These are phyloP conservation scores for Atalantia buxifolia DNA, from an alignment of 345 rosid genomes.

Conservation along the genomic window DNA sequence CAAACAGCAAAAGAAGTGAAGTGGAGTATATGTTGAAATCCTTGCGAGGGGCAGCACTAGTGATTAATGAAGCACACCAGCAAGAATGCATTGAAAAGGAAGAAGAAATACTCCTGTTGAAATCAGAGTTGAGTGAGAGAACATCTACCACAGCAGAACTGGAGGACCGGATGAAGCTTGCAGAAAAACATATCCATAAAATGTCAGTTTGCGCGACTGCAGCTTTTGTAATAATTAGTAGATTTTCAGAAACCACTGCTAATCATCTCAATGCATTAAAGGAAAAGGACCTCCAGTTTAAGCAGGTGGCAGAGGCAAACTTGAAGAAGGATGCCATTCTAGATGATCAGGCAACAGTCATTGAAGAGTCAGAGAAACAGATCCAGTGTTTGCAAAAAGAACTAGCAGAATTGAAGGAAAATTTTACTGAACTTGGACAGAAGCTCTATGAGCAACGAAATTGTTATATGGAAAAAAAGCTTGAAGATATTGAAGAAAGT, in stretches of 20 bases:
- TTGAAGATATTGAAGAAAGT: constrained; percentile 55
- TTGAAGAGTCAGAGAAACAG: constrained; percentile 39
- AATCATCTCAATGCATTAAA: constrained; percentile 40
- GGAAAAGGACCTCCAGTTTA: constrained; percentile 44
- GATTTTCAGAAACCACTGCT: constrained; percentile 53
- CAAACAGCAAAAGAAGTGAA: constrained; percentile 57
- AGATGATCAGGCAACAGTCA: constrained; percentile 29
- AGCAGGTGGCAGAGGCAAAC: constrained; percentile 37
- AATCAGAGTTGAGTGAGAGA: constrained; percentile 50
- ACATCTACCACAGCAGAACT: constrained; percentile 40
- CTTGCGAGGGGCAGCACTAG: constrained; percentile 80
- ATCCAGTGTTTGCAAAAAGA: constrained; percentile 43
- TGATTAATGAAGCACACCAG: constrained; percentile 82
- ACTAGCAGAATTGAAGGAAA: constrained; percentile 40
- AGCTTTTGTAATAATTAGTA: constrained; percentile 70
- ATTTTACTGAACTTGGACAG: constrained; percentile 38
- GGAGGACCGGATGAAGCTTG: constrained; percentile 56
- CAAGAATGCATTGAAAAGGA: constrained; percentile 78
- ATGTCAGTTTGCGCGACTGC: constrained; percentile 70
- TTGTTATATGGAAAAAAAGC: constrained; percentile 44
- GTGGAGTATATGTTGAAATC: constrained; percentile 82
- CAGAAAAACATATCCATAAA: constrained; percentile 38
- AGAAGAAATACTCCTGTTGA: constrained; percentile 48
- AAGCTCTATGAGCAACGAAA: constrained; percentile 41
- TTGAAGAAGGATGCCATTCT: constrained; percentile 42